phyloP scores from a whole-genome alignment of 345 rosid species.

The Hibiscus syriacus region DNA sequence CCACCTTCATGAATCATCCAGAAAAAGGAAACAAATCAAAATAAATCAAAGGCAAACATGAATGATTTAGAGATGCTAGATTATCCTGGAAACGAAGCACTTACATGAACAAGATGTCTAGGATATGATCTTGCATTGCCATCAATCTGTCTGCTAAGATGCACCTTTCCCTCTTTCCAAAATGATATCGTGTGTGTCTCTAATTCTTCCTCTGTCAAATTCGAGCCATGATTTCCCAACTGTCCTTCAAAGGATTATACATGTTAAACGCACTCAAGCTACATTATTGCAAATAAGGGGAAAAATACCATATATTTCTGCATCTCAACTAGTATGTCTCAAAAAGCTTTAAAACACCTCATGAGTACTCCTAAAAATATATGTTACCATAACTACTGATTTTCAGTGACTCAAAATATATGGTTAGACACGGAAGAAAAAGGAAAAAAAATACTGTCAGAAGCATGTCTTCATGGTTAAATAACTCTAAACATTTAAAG shows the following conservation, averaged over 20 bases:
- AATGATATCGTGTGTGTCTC: conserved; percentile 93
- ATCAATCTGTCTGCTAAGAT: conserved; percentile 64
- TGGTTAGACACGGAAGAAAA: neutral
- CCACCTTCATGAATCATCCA: neutral
- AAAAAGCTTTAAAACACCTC: neutral
- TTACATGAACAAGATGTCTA: conserved; percentile 54
- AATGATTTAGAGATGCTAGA: neutral
- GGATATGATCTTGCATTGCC: conserved; percentile 44
- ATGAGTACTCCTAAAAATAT: neutral
- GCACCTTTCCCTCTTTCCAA: conserved; percentile 86
- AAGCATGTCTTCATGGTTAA: neutral
- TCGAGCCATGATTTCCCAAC: conserved; percentile 78
- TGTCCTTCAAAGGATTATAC: conserved; percentile 24
- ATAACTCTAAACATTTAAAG: neutral
- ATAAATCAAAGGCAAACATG: conserved; percentile 3
- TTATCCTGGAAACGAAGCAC: conserved; percentile 14
- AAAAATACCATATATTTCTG: neutral
- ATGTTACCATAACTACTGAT: neutral
- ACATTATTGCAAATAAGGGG: neutral
- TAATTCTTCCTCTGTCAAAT: conserved; percentile 83
- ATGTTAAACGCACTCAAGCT: conserved; percentile 2
- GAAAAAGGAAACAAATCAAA: neutral
- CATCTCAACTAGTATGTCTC: neutral
- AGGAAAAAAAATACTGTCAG: neutral
- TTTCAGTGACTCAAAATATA: too few species aligned